Base-by-base conservation (phyloP, 225 moss, liverwort and hornwort genomes). In the Thuidium tamariscinum region DNA sequence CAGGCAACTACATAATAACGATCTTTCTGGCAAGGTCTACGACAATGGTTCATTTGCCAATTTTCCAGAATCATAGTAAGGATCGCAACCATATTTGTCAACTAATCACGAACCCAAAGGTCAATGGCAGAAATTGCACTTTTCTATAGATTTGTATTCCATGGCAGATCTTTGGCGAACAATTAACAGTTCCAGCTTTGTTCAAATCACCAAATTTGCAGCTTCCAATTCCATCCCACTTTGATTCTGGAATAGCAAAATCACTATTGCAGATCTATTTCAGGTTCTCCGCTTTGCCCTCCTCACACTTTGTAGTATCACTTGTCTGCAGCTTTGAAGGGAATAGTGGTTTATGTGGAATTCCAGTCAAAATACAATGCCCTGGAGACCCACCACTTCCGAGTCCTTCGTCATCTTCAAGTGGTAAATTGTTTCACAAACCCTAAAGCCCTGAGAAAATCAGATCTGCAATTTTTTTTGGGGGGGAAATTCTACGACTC, bases 1-100 rank as follows among this genome's bases (percentile, higher is more conserved):
- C 89, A 91, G 91, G 49, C 0, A 13, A 3, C 23, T 88, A 51
- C 1, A 1, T 16, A 7, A 79, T 64, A 91, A 91, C 86, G 76
- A 22, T 75, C 86, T 91, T 39, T 49, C 86, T 51, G 91, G 88
- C 85, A 85, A 29, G 59, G 89, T 89, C 63, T 89, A 89, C 64
- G 0, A 23, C 64, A 83, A 89, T 76, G 57, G 80, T 76, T 64
- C 89, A 65, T 91, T 85, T 76, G 1, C 2, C 13, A 8, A 0
- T 0, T 49, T 56, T 42, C 0, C 6, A 3, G 9, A 14, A 60
- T 0, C 0, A 10, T 1, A 0, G 91, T 91, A 89, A 88, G 81
- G 64, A 83, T 70, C 83, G 42, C 73, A 74, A 85, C 48, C 56
- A 21, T 63, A 68, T 54, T 51, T 78, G 23, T 67, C 61, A 56